A percentile compares a stretch with the other conserved stretches of the same genome.
phyloP scores from a whole-genome alignment of 1,284 basidiomycete genomes.

The Microbotryomycetes sp. region DNA sequence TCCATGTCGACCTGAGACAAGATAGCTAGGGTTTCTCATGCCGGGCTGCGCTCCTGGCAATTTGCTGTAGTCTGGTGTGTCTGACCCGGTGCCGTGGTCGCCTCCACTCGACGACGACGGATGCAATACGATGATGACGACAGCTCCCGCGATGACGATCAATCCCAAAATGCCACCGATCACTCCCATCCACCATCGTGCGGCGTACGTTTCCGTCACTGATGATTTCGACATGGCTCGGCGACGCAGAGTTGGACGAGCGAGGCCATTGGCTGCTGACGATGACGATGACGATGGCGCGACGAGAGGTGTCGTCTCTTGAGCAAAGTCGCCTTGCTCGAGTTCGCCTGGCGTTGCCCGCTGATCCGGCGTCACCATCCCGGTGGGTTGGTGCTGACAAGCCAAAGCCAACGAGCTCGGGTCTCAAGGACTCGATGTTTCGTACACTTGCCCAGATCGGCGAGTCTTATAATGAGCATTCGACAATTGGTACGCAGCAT shows the following conservation, averaged over 20 bases:
- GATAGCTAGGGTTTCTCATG: constrained; percentile 61
- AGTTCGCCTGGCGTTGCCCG: neutral
- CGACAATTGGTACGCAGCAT: too few relatives aligned
- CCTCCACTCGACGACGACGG: neutral
- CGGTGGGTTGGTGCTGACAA: too few relatives aligned
- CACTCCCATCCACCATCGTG: neutral
- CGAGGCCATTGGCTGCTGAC: constrained; percentile 5
- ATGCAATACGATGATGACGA: constrained; percentile 16
- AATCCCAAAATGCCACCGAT: constrained; percentile 3
- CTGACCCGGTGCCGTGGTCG: neutral
- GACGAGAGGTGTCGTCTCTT: neutral
- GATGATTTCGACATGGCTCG: neutral
- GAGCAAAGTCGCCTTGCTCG: neutral
- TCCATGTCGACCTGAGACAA: constrained; percentile 63
- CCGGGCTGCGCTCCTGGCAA: constrained; percentile 36
- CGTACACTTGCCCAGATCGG: too few relatives aligned
- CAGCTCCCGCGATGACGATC: constrained; percentile 16
- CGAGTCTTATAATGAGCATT: too few relatives aligned
- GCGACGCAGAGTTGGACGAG: neutral
- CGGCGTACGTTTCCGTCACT: neutral
- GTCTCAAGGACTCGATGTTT: too few relatives aligned
- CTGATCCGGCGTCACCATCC: neutral
- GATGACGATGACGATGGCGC: constrained; percentile 8
- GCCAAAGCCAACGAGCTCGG: too few relatives aligned
- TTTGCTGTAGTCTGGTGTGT: constrained; percentile 30